Evolutionary conservation across 805 yeast genomes (phyloP).

Genomic region (Hanseniaspora lindneri): DNA sequence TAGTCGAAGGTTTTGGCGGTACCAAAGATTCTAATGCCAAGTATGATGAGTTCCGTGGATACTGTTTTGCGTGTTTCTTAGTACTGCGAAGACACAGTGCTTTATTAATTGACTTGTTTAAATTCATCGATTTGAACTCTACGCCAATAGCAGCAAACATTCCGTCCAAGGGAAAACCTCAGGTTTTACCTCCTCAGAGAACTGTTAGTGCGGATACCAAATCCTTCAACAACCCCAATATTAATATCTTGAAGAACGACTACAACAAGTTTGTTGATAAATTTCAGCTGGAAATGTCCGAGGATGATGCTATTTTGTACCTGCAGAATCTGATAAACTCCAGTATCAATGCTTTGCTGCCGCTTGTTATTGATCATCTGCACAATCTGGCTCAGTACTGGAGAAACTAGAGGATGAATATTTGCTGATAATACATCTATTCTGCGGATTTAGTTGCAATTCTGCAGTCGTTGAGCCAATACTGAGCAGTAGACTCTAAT

Average conservation of each 20-base stretch:
- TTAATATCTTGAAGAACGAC: conserved; percentile 7
- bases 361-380: conserved; percentile 87
- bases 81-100: conserved; percentile 83
- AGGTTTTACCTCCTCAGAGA: not conserved
- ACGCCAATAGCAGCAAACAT: not conserved
- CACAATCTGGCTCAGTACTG: conserved; percentile 96
- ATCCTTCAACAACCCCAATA: not conserved
- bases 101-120: conserved; percentile 78
- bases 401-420: conserved; percentile 77
- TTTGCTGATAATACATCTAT: not conserved
- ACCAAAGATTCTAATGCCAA: conserved; percentile 53
- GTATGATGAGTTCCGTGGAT: conserved; percentile 74
- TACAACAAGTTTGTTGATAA: conserved; percentile 65
- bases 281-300: conserved; percentile 84
- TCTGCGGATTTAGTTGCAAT: not conserved
- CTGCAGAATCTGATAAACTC: conserved; percentile 90
- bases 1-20: conserved; percentile 97
- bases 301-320: conserved; percentile 89
- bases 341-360: conserved; percentile 84
- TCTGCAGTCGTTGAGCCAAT: too few species aligned
- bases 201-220: not conserved
- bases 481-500: too few species aligned
- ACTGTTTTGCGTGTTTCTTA: conserved; percentile 88
- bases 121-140: conserved; percentile 32
- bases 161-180: not conserved